A percentile compares a stretch with the other conserved stretches of the same genome.
phyloP scores from a whole-genome alignment of 768 basidiomycete genomes.

The Xerocomus brunneocitrinus region DNA sequence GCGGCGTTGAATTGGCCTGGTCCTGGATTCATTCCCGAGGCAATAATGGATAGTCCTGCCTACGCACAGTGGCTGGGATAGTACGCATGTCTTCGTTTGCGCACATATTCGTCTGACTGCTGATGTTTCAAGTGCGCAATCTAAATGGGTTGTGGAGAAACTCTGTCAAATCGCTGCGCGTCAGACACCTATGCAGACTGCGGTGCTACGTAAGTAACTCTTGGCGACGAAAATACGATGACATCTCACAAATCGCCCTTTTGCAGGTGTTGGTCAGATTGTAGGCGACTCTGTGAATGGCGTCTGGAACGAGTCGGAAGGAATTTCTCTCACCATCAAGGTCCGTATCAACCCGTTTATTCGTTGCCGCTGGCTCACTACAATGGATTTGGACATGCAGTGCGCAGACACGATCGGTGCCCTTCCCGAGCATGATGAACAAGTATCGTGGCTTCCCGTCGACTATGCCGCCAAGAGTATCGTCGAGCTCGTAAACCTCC shows the following conservation, averaged over 20 bases:
- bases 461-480: conserved; percentile 47
- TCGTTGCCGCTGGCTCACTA: background rate
- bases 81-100: conserved; percentile 13
- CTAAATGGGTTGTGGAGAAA: conserved; percentile 55
- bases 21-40: conserved; percentile 19
- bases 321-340: conserved; percentile 29
- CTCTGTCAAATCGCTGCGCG: conserved; percentile 40
- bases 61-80: conserved; percentile 33
- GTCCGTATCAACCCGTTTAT: conserved; percentile 9
- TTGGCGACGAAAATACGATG: background rate
- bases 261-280: conserved; percentile 49
- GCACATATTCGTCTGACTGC: background rate
- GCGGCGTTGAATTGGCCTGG: conserved; percentile 22
- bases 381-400: conserved; percentile 13
- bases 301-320: conserved; percentile 53
- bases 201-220: conserved; percentile 19
- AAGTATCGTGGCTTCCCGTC: conserved; percentile 48
- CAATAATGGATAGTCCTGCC: conserved; percentile 19
- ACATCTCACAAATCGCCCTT: background rate
- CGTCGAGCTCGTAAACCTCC: conserved; percentile 36
- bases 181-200: conserved; percentile 19
- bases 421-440: conserved; percentile 32
- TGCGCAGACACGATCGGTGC: conserved; percentile 38
- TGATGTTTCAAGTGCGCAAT: conserved; percentile 19
- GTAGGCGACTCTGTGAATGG: conserved; percentile 47